A percentile compares a stretch with the other conserved stretches of the same genome.
phyloP scores from a whole-genome alignment of 2,329 filamentous ascomycete genomes.

The Fonsecaea pugnacius region DNA sequence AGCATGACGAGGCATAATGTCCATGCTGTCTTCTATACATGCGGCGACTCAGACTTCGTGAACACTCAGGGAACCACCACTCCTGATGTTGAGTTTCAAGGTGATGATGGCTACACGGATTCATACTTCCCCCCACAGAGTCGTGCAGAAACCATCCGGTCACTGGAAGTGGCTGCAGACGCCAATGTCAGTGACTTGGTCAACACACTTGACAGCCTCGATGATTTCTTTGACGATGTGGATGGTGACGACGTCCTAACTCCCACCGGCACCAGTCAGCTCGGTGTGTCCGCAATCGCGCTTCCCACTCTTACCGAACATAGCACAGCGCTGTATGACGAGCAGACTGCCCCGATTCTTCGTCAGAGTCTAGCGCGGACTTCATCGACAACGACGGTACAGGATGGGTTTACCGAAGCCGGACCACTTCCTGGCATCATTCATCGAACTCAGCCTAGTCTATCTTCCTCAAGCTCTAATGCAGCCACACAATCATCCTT shows the following conservation, averaged over 20 bases:
- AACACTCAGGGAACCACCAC: conserved; percentile 69
- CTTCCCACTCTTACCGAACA: conserved; percentile 66
- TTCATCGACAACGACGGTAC: conserved; percentile 75
- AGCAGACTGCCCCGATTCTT: conserved; percentile 87
- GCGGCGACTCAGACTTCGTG: conserved; percentile 68
- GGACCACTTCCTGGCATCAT: conserved; percentile 62
- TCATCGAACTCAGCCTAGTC: conserved; percentile 42
- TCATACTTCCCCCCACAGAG: conserved; percentile 72
- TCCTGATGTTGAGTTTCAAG: conserved; percentile 88
- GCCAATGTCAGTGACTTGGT: conserved; percentile 82
- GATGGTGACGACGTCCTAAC: conserved; percentile 47
- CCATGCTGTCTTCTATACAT: conserved; percentile 94
- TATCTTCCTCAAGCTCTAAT: conserved; percentile 28
- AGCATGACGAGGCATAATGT: conserved; percentile 87
- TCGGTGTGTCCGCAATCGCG: conserved; percentile 56
- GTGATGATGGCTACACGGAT: conserved; percentile 82
- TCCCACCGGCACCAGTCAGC: conserved; percentile 44
- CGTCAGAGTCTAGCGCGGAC: conserved; percentile 77
- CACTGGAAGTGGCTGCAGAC: conserved; percentile 67
- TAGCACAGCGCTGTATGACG: conserved; percentile 84
- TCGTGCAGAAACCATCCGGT: conserved; percentile 89
- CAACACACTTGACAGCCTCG: conserved; percentile 74
- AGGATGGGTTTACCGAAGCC: conserved; percentile 82
- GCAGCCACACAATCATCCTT: conserved; percentile 33
- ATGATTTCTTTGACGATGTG: conserved; percentile 80